Percentiles rank a stretch among this genome's conserved stretches.
Evolutionary conservation across 73 alveolate species (phyloP).

Genomic region (Blepharisma japonicum): DNA sequence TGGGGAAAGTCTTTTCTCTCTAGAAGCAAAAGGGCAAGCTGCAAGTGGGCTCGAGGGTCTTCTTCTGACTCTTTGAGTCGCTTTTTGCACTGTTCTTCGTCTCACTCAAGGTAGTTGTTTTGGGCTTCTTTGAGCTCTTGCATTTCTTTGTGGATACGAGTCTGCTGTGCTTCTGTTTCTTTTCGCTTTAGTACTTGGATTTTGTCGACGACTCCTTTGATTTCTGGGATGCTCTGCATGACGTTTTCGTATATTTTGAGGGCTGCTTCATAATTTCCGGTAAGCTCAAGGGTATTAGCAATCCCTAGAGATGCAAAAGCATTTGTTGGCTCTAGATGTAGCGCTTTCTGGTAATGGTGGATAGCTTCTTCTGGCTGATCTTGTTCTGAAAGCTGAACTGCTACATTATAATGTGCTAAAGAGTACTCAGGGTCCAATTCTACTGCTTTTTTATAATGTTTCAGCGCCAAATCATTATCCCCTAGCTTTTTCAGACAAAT

Average conservation of each 20-base stretch:
- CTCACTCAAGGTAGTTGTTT: slow-evolving; percentile 36
- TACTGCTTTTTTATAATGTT: slow-evolving; percentile 52
- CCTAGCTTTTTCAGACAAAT: slow-evolving; percentile 62
- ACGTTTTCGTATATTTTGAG: slow-evolving; percentile 5
- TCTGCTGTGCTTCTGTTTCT: background rate
- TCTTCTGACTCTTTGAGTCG: slow-evolving; percentile 35
- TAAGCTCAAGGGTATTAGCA: slow-evolving; percentile 8
- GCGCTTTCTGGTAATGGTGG: slow-evolving; percentile 43
- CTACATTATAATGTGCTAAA: slow-evolving; percentile 54
- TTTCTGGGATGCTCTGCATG: background rate
- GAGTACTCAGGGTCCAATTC: slow-evolving; percentile 70
- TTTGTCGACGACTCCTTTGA: slow-evolving; percentile 19
- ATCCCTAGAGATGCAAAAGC: slow-evolving; percentile 20
- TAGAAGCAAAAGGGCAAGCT: background rate
- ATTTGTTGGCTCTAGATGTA: slow-evolving; percentile 32
- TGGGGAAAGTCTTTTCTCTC: slow-evolving; percentile 4
- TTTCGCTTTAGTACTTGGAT: background rate
- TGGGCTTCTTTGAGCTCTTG: slow-evolving; percentile 41
- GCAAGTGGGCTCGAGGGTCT: slow-evolving; percentile 27
- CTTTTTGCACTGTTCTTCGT: slow-evolving; percentile 32
- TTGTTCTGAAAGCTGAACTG: slow-evolving; percentile 40
- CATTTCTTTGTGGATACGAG: background rate
- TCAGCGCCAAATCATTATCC: slow-evolving; percentile 53
- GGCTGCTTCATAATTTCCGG: slow-evolving; percentile 13
- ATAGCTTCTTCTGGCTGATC: slow-evolving; percentile 44